phyloP scores from a whole-genome alignment of 163 green algal genomes.

The Chloromonas sp. region DNA sequence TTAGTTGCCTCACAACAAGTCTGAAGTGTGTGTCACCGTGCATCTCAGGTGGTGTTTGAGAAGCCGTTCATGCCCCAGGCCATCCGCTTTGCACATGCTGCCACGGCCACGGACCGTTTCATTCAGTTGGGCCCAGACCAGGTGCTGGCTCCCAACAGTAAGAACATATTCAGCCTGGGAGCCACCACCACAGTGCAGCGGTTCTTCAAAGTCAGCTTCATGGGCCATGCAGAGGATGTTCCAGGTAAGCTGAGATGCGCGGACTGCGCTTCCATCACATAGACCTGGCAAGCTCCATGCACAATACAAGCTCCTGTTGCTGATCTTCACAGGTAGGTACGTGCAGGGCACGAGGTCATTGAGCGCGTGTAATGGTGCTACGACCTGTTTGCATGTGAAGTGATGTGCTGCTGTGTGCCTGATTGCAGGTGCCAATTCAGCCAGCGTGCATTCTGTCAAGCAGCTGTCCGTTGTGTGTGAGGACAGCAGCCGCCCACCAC shows the following conservation, averaged over 20 bases:
- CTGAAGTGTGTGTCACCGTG: no score
- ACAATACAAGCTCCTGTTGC: background rate
- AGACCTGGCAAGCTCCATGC: background rate
- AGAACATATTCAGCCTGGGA: background rate
- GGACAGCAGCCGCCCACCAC: background rate
- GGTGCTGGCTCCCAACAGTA: background rate
- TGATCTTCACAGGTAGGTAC: background rate
- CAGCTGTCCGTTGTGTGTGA: background rate
- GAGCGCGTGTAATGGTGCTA: background rate
- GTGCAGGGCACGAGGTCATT: no score
- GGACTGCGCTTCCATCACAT: background rate
- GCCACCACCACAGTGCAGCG: background rate
- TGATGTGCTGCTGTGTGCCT: background rate
- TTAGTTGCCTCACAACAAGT: no score
- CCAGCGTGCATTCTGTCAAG: background rate
- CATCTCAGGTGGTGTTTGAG: background rate
- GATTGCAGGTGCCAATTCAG: background rate
- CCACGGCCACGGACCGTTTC: background rate
- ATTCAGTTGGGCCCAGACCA: background rate
- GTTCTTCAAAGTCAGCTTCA: background rate
- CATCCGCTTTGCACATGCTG: background rate
- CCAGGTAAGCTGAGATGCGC: background rate
- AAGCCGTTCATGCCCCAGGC: background rate
- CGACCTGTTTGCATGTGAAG: background rate
- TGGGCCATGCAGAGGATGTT: background rate